Evolutionary conservation across 192 early-diverging fungal species (phyloP), one percentile per base, ranked within the genome.

Genomic region (Coemansia sp.): DNA sequence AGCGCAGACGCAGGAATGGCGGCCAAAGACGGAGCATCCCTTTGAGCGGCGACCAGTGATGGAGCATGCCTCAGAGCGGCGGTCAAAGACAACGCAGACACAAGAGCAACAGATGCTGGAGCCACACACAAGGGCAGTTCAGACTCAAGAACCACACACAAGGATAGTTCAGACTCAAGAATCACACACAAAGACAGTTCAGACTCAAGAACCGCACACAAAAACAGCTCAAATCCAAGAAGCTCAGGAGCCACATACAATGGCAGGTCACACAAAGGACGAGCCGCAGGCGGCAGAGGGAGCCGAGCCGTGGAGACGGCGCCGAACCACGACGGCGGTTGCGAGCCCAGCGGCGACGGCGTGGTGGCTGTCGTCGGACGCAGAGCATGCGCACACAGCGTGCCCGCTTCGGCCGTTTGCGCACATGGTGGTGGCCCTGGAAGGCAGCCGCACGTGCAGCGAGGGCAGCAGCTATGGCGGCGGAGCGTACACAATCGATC

Each of bases 401-500:
- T 79, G 76, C 17, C 76, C 76, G 34, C 60, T 79, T 24, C 70
- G 76, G 52, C 76, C 76, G 40, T 79, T 79, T 70, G 76, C 76
- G 15, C 76, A 79, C 64, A 79, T 79, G 76, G 66, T 79, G 7
- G 70, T 79, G 17, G 76, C 66, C 49, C 55, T 72, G 64, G 17
- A 24, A 15, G 40, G n/a, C 46, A 15, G n/a, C 46, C 5, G 18
- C 51, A 44, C 40, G 18, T 53, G 56, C 53, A 26, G 23, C 28
- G 24, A 9, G 1, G 28, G 49, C 25, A 21, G 47, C 38, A 31
- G 42, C 53, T 38, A 15, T 8, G n/a, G 38, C 28, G 63, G 40
- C 53, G 36, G 59, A 31, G 53, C 61, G 51, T 53, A 44, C 54
- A 38, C 72, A 25, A 46, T 53, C 9, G 37, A 62, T 18, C 61